Evolutionary conservation across 2,329 filamentous ascomycete genomes (phyloP).

Genomic region (Tolypocladium amazonense): DNA sequence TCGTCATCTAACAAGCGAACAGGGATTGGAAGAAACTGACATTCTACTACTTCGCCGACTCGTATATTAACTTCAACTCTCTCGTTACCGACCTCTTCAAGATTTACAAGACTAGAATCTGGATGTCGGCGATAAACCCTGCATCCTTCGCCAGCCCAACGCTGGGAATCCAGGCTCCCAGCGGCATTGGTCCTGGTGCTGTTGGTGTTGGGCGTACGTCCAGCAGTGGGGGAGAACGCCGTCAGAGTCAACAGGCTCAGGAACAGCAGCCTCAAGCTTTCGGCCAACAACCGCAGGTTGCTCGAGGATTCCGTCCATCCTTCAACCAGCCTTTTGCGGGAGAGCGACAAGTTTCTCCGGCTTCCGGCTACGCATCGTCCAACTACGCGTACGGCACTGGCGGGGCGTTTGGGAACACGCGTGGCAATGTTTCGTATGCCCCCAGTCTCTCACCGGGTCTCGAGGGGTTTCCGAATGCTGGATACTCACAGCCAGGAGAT

Average conservation of each 20-base stretch:
- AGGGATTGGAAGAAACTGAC: slow-evolving; percentile 99
- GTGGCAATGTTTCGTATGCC: slow-evolving; percentile 18
- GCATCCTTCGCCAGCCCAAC: slow-evolving; percentile 82
- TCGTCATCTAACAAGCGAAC: slow-evolving; percentile 5
- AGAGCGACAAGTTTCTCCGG: slow-evolving; percentile 29
- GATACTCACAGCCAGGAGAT: slow-evolving; percentile 25
- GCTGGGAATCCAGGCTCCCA: slow-evolving; percentile 59
- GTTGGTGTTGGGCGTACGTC: slow-evolving; percentile 45
- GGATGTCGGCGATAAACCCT: slow-evolving; percentile 99
- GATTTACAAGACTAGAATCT: slow-evolving; percentile 98
- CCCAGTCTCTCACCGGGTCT: slow-evolving; percentile 15
- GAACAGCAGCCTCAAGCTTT: slow-evolving; percentile 23
- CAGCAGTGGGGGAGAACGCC: slow-evolving; percentile 28
- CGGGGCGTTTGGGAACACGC: slow-evolving; percentile 21
- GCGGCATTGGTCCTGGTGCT: slow-evolving; percentile 54
- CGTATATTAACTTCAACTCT: slow-evolving; percentile 98
- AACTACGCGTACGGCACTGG: slow-evolving; percentile 24
- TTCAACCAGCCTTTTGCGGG: slow-evolving; percentile 30
- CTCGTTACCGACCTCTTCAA: slow-evolving; percentile 97
- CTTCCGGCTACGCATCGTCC: slow-evolving; percentile 21
- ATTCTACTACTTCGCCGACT: slow-evolving; percentile 97
- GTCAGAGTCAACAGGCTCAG: slow-evolving; percentile 33
- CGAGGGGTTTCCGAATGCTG: slow-evolving; percentile 17
- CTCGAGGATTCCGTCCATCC: slow-evolving; percentile 30
- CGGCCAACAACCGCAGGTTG: slow-evolving; percentile 22